These are phyloP conservation scores for Whalleya microplaca DNA, from an alignment of 2,329 filamentous ascomycete species.

Conservation along the genomic window DNA sequence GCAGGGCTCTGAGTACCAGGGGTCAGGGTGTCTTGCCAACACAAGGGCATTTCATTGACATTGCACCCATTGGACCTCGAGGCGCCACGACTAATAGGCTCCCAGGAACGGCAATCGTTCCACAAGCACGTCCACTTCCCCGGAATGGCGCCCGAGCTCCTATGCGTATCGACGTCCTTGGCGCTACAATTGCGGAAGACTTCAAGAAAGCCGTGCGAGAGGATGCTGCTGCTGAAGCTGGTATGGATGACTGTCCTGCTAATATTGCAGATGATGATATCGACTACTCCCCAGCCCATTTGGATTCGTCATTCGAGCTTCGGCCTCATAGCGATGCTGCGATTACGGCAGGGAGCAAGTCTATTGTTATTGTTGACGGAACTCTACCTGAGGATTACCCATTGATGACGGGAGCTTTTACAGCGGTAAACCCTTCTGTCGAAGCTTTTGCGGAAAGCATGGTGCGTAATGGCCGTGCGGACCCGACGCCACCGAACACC, in stretches of 20 bases:
- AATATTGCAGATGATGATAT: slow-evolving; percentile 37
- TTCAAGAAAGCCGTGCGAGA: slow-evolving; percentile 77
- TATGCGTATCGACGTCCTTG: slow-evolving; percentile 78
- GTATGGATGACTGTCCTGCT: slow-evolving; percentile 26
- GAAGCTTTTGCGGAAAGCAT: slow-evolving; percentile 59
- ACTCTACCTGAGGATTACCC: slow-evolving; percentile 56
- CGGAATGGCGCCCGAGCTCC: slow-evolving; percentile 52
- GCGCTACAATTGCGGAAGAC: slow-evolving; percentile 76
- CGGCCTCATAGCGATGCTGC: slow-evolving; percentile 55
- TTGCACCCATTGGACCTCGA: slow-evolving; percentile 53
- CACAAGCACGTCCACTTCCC: slow-evolving; percentile 51
- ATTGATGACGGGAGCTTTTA: slow-evolving; percentile 55
- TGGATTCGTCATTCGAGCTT: slow-evolving; percentile 48
- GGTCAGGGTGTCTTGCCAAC: slow-evolving; percentile 49
- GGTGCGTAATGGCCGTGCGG: slow-evolving; percentile 48
- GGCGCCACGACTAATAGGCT: slow-evolving; percentile 61
- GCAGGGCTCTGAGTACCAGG: slow-evolving; percentile 74
- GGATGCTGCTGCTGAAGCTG: slow-evolving; percentile 53
- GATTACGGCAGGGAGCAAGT: slow-evolving; percentile 82
- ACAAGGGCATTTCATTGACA: slow-evolving; percentile 52
- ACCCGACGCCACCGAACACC: slow-evolving; percentile 65
- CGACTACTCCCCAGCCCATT: slow-evolving; percentile 49
- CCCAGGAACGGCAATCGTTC: slow-evolving; percentile 63
- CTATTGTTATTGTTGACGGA: slow-evolving; percentile 84
- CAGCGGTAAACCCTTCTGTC: slow-evolving; percentile 49